These are phyloP conservation scores for Phaseolus coccineus DNA, from an alignment of 331 rosid genomes.

Conservation along the genomic window DNA sequence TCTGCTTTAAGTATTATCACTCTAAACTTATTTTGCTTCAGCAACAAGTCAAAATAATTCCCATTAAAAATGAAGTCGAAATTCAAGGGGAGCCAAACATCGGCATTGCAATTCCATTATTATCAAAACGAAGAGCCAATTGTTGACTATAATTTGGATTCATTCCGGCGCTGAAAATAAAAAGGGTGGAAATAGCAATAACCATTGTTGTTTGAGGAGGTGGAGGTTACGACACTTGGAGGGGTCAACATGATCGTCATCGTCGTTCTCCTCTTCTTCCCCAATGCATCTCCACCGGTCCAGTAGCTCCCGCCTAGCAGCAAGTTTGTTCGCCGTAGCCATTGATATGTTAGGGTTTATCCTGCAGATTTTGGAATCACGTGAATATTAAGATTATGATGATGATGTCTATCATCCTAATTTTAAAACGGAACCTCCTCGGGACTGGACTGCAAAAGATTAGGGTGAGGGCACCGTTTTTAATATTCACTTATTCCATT, in stretches of 20 bases:
- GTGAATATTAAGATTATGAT: not conserved
- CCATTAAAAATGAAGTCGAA: not conserved
- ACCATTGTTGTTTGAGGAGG: conserved; percentile 85
- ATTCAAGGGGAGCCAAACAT: conserved; percentile 7
- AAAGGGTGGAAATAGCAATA: not conserved
- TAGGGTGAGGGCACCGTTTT: not conserved
- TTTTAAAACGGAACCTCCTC: not conserved
- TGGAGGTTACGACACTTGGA: conserved; percentile 61
- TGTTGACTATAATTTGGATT: conserved; percentile 20
- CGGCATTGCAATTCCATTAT: not conserved
- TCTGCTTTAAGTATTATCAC: not conserved
- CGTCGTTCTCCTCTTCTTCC: conserved; percentile 64
- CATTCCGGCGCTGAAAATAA: not conserved
- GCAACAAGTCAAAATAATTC: conserved; percentile 16
- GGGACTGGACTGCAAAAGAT: not conserved
- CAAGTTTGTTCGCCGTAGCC: conserved; percentile 60
- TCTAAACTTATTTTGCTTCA: conserved; percentile 13
- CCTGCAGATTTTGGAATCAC: conserved; percentile 14
- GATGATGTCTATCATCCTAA: not conserved
- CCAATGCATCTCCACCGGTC: conserved; percentile 83
- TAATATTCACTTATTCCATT: not conserved
- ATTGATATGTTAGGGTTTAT: conserved; percentile 41
- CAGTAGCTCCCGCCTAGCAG: conserved; percentile 66
- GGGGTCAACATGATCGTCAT: conserved; percentile 52
- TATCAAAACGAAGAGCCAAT: conserved; percentile 4